These are phyloP conservation scores for Sphaerobolus stellatus DNA, from an alignment of 1,284 basidiomycete species.

Conservation along the genomic window DNA sequence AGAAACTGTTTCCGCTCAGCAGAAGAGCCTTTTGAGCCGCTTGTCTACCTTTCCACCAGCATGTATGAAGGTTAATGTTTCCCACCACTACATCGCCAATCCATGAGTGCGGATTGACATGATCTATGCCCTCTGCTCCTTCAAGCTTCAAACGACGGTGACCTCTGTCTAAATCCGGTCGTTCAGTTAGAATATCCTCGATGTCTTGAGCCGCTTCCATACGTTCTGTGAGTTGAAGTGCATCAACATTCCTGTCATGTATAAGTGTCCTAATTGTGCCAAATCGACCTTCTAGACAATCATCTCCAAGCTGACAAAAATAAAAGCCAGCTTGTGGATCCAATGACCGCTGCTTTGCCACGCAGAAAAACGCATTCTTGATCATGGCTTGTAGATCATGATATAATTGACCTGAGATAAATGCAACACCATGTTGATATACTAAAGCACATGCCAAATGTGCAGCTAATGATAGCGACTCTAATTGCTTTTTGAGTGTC, in stretches of 20 bases:
- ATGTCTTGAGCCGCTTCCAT: constrained; percentile 31
- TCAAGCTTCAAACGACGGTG: constrained; percentile 26
- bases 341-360: constrained; percentile 11
- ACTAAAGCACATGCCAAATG: too few relatives aligned
- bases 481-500: too few relatives aligned
- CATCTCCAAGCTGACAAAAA: constrained; percentile 9
- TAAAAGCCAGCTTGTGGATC: constrained; percentile 3
- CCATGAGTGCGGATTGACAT: constrained; percentile 8
- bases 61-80: neutral
- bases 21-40: too few relatives aligned
- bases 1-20: too few relatives aligned
- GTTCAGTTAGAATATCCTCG: constrained; percentile 31
- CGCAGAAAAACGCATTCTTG: constrained; percentile 12
- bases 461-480: too few relatives aligned
- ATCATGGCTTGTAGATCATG: constrained; percentile 8
- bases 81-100: neutral
- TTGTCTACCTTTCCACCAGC: neutral
- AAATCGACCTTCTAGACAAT: constrained; percentile 21
- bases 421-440: too few relatives aligned
- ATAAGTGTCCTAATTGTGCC: constrained; percentile 31
- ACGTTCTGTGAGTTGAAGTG: constrained; percentile 28
- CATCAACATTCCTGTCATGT: constrained; percentile 34
- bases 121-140: neutral
- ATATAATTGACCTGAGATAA: constrained; percentile 11
- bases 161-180: constrained; percentile 37